Evolutionary conservation across 305 asterid genomes (phyloP).

Genomic region (Rubia peregrina): DNA sequence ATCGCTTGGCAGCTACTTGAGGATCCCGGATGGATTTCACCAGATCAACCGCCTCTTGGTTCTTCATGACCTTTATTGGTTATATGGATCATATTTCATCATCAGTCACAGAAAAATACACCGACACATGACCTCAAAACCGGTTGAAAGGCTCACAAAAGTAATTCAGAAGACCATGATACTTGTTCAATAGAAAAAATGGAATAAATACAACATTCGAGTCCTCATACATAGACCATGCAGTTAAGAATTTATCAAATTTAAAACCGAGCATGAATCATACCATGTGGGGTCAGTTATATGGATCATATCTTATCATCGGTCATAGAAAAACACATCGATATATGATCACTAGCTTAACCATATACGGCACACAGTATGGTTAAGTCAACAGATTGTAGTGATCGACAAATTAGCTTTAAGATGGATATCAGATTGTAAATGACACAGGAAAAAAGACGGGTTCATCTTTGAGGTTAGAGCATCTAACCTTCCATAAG

Average conservation of each 20-base stretch:
- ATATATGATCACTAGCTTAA: too few relatives aligned
- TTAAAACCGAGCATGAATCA: not conserved
- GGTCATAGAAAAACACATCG: too few relatives aligned
- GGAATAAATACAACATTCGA: too few relatives aligned
- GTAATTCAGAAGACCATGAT: too few relatives aligned
- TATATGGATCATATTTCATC: too few relatives aligned
- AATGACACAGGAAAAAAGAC: not conserved
- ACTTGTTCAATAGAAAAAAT: too few relatives aligned
- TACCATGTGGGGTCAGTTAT: not conserved
- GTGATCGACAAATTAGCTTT: not conserved
- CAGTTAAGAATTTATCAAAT: not conserved
- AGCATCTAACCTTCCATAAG: constrained; percentile 69
- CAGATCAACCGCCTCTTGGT: constrained; percentile 71
- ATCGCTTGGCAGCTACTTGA: constrained; percentile 68
- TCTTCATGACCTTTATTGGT: constrained; percentile 54
- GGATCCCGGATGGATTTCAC: constrained; percentile 58
- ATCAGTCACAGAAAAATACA: too few relatives aligned
- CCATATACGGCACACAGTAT: not conserved
- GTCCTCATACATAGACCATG: not conserved
- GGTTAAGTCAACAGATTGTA: not conserved
- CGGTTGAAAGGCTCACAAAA: too few relatives aligned
- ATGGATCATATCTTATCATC: too few relatives aligned
- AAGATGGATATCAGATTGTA: not conserved
- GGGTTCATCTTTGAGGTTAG: not conserved
- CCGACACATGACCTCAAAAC: too few relatives aligned